Percentiles rank a stretch among this genome's conserved stretches.
Conservation (phyloP, 306 rosid species). For the Prunus mume region DNA sequence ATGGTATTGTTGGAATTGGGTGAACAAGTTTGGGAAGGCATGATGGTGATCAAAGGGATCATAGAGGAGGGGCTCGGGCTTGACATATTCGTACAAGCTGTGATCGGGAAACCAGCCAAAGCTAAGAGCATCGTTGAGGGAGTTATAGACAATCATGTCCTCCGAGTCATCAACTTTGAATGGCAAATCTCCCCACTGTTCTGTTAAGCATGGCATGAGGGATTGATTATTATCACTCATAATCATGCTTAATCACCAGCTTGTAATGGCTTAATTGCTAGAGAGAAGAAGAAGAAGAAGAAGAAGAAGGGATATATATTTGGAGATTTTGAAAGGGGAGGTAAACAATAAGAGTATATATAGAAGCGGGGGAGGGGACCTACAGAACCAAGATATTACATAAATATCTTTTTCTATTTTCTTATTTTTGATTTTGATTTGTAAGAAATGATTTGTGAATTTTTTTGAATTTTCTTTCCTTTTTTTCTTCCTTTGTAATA, state of each 20-base stretch:
- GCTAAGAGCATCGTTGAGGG: slow-evolving; percentile 36
- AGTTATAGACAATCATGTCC: slow-evolving; percentile 50
- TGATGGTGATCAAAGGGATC: background rate
- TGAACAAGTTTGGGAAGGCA: background rate
- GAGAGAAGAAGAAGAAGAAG: background rate
- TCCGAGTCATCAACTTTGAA: slow-evolving; percentile 42
- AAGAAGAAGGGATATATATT: background rate
- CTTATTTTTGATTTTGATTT: background rate
- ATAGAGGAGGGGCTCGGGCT: background rate
- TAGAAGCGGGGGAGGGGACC: background rate
- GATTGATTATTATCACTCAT: background rate
- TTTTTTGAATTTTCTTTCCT: background rate
- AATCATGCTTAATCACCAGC: background rate
- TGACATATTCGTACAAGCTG: background rate
- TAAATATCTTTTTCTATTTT: background rate
- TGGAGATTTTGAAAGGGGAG: background rate
- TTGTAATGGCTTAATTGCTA: background rate
- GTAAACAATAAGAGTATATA: background rate
- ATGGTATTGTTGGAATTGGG: background rate
- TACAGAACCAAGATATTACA: background rate
- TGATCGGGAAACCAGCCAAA: slow-evolving; percentile 41
- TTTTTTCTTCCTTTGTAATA: no score
- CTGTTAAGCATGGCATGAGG: slow-evolving; percentile 17
- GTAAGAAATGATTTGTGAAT: background rate
- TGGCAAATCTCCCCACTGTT: slow-evolving; percentile 52